Conservation (phyloP, 371 early-diverging fungal species). For the Furculomyces boomerangus region DNA sequence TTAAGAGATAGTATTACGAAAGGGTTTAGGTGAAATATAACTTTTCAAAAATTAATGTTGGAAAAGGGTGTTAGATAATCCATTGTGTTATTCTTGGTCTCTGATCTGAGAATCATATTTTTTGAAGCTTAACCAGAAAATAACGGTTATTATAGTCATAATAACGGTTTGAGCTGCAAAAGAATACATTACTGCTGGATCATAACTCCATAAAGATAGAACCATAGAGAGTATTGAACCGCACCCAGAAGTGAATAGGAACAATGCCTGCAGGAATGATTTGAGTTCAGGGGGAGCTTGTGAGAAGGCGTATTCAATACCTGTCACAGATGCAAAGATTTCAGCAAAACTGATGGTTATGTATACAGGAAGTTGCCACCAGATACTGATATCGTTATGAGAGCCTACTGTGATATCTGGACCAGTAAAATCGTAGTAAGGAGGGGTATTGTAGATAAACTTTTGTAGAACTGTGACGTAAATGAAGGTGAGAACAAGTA, state of each 20-base stretch:
- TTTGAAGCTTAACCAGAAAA: slow-evolving; percentile 6
- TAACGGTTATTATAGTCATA: slow-evolving; percentile 1
- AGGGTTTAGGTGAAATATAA: no score
- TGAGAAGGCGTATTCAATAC: slow-evolving; percentile 6
- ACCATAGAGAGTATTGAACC: slow-evolving; percentile 22
- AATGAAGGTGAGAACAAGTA: slow-evolving; percentile 42
- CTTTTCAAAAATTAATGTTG: no score
- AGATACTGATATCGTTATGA: slow-evolving; percentile 12
- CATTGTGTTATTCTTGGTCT: no score
- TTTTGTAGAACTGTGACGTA: slow-evolving; percentile 51
- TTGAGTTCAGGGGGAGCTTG: slow-evolving; percentile 8
- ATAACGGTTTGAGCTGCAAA: background rate
- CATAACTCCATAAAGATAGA: background rate
- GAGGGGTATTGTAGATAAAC: slow-evolving; percentile 36
- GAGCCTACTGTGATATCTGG: slow-evolving; percentile 4
- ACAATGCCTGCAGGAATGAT: slow-evolving; percentile 26
- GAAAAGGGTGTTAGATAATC: no score
- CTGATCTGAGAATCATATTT: slow-evolving; percentile 4
- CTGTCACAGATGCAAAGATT: slow-evolving; percentile 38
- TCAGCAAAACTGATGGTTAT: slow-evolving; percentile 47
- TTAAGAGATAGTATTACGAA: no score
- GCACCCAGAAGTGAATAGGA: slow-evolving; percentile 43
- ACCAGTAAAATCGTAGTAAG: slow-evolving; percentile 25
- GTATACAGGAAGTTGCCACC: slow-evolving; percentile 37
- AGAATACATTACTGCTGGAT: slow-evolving; percentile 3